Evolutionary conservation across 139 green algal species (phyloP).

Genomic region (Chlamydomonas incerta): DNA sequence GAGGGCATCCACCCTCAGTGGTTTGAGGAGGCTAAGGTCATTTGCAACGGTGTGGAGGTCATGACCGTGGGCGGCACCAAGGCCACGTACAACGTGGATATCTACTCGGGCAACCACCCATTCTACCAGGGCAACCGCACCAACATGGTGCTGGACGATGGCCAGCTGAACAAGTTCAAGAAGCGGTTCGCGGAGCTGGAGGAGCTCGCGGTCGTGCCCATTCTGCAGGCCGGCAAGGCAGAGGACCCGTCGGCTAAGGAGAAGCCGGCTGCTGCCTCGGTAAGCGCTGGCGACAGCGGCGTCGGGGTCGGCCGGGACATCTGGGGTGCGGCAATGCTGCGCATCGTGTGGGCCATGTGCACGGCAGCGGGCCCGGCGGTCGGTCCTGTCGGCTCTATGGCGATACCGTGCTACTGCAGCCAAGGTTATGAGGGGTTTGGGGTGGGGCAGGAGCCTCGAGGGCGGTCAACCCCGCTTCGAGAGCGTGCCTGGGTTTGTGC

Average conservation of each 20-base stretch:
- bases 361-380: too few relatives aligned
- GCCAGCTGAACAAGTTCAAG: slow-evolving; percentile 92
- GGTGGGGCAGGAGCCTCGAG: too few relatives aligned
- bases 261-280: not conserved
- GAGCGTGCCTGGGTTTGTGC: too few relatives aligned
- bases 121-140: slow-evolving; percentile 87
- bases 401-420: too few relatives aligned
- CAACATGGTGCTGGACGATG: slow-evolving; percentile 85
- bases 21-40: slow-evolving; percentile 71
- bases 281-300: too few relatives aligned
- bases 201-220: slow-evolving; percentile 32
- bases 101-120: slow-evolving; percentile 98
- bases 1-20: slow-evolving; percentile 82
- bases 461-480: too few relatives aligned
- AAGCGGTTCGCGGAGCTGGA: slow-evolving; percentile 53
- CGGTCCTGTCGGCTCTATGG: too few relatives aligned
- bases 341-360: not conserved
- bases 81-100: slow-evolving; percentile 91
- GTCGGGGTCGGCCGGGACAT: too few relatives aligned
- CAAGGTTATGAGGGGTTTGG: too few relatives aligned
- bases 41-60: slow-evolving; percentile 98
- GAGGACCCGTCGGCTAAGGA: slow-evolving; percentile 44
- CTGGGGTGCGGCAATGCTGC: too few relatives aligned
- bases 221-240: slow-evolving; percentile 50
- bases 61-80: slow-evolving; percentile 90